Conservation (phyloP, 2,329 filamentous ascomycete genomes). For the Fusarium sp. region DNA sequence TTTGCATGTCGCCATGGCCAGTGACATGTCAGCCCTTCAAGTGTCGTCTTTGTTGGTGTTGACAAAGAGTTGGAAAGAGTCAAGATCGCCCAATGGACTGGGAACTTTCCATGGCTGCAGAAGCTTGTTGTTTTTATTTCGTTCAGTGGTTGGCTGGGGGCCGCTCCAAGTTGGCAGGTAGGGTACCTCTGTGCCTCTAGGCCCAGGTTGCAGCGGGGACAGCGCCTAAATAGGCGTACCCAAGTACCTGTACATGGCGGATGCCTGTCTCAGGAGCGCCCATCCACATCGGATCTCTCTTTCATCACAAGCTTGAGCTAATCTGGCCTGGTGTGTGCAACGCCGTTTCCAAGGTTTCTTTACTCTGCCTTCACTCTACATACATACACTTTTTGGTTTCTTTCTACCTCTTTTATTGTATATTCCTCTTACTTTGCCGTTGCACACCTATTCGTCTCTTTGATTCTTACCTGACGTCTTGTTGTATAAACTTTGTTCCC, state of each 20-base stretch:
- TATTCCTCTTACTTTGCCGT: slow-evolving; percentile 6
- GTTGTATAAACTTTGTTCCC: slow-evolving; percentile 5
- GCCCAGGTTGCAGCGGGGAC: slow-evolving; percentile 23
- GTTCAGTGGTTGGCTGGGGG: slow-evolving; percentile 19
- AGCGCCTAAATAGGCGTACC: slow-evolving; percentile 26
- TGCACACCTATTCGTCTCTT: not conserved
- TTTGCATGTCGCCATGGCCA: not conserved
- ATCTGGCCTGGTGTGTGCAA: slow-evolving; percentile 22
- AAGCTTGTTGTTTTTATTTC: slow-evolving; percentile 23
- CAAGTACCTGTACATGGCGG: slow-evolving; percentile 27
- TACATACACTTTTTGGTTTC: slow-evolving; percentile 11
- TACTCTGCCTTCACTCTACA: slow-evolving; percentile 15
- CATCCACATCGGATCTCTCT: slow-evolving; percentile 25
- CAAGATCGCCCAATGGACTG: slow-evolving; percentile 28
- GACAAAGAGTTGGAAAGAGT: not conserved
- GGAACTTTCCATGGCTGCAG: not conserved
- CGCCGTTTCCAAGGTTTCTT: slow-evolving; percentile 41
- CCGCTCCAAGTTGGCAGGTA: slow-evolving; percentile 13
- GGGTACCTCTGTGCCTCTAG: not conserved
- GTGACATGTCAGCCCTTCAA: not conserved
- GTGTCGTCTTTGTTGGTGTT: slow-evolving; percentile 5
- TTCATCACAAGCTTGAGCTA: slow-evolving; percentile 35
- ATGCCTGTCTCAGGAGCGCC: slow-evolving; percentile 35
- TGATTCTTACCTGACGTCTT: not conserved
- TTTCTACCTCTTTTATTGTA: slow-evolving; percentile 15